Percentiles rank a stretch among this genome's conserved stretches.
phyloP scores from a whole-genome alignment of 768 basidiomycete species.

The Ramaria sp. region DNA sequence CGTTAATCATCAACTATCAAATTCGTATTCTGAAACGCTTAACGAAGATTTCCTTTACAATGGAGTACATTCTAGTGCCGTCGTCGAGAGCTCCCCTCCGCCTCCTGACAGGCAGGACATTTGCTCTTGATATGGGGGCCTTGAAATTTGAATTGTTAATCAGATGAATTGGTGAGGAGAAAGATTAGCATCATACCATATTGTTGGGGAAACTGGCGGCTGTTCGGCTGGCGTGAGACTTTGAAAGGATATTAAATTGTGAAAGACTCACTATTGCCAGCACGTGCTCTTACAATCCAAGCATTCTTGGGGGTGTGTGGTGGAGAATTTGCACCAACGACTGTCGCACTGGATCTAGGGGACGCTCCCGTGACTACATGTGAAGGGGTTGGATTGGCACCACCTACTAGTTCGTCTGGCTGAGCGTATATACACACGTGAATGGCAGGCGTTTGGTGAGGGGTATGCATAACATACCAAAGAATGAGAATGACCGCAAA shows the following conservation, averaged over 20 bases:
- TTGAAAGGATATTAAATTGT: slow-evolving; percentile 1
- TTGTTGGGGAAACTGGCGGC: slow-evolving; percentile 35
- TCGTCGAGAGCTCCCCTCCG: neutral
- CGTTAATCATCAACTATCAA: too few species aligned
- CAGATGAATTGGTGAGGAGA: slow-evolving; percentile 27
- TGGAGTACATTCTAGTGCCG: neutral
- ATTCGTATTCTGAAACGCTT: neutral
- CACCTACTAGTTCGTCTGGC: slow-evolving; percentile 51
- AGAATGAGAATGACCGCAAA: slow-evolving; percentile 44
- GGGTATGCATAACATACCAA: slow-evolving; percentile 28
- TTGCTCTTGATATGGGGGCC: slow-evolving; percentile 26
- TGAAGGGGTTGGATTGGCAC: slow-evolving; percentile 2
- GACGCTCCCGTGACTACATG: slow-evolving; percentile 12
- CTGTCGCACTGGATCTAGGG: slow-evolving; percentile 55
- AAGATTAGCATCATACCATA: slow-evolving; percentile 48
- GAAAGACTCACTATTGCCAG: slow-evolving; percentile 62
- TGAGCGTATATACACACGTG: slow-evolving; percentile 15
- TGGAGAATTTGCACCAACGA: slow-evolving; percentile 61
- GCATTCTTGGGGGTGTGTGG: slow-evolving; percentile 49
- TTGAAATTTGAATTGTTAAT: slow-evolving; percentile 34
- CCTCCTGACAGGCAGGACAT: slow-evolving; percentile 22
- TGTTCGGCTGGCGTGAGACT: slow-evolving; percentile 2
- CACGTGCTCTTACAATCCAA: slow-evolving; percentile 50
- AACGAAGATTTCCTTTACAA: neutral
- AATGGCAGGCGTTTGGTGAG: neutral